Evolutionary conservation across 164 flowering plant species (phyloP).

Genomic region (Tetracentron sinense): DNA sequence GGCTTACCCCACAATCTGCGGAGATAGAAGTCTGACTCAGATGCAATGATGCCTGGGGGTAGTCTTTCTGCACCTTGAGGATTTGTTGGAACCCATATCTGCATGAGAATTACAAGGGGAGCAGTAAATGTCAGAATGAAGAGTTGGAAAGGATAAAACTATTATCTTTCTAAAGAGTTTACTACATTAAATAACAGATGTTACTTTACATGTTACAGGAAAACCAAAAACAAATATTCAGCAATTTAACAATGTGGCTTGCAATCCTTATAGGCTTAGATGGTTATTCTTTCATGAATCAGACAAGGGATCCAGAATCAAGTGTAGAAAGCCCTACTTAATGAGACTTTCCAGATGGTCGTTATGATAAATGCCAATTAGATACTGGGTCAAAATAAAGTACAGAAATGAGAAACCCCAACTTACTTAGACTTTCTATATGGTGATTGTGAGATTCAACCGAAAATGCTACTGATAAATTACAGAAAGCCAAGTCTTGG

Average conservation of each 20-base stretch:
- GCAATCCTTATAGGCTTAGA: too few relatives aligned
- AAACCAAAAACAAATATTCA: too few relatives aligned
- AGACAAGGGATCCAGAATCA: too few relatives aligned
- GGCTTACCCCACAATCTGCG: slow-evolving; percentile 93
- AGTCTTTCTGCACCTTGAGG: slow-evolving; percentile 93
- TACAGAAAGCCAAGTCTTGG: too few relatives aligned
- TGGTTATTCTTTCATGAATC: too few relatives aligned
- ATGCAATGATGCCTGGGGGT: slow-evolving; percentile 71
- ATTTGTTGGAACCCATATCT: slow-evolving; percentile 88
- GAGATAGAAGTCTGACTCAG: slow-evolving; percentile 72
- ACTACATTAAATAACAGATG: neutral
- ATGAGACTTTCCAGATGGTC: neutral
- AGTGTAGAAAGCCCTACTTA: neutral
- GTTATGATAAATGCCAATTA: neutral
- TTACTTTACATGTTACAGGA: too few relatives aligned
- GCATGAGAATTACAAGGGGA: slow-evolving; percentile 19
- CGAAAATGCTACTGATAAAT: too few relatives aligned
- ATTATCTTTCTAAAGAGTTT: neutral
- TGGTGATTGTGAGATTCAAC: too few relatives aligned
- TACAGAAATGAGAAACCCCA: too few relatives aligned
- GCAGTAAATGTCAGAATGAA: neutral
- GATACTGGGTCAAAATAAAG: too few relatives aligned
- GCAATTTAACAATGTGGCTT: too few relatives aligned
- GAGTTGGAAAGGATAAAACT: neutral
- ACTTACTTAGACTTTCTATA: too few relatives aligned